Base-by-base conservation (phyloP, 805 yeast genomes). In the Saccharomyces kudriavzevii region DNA sequence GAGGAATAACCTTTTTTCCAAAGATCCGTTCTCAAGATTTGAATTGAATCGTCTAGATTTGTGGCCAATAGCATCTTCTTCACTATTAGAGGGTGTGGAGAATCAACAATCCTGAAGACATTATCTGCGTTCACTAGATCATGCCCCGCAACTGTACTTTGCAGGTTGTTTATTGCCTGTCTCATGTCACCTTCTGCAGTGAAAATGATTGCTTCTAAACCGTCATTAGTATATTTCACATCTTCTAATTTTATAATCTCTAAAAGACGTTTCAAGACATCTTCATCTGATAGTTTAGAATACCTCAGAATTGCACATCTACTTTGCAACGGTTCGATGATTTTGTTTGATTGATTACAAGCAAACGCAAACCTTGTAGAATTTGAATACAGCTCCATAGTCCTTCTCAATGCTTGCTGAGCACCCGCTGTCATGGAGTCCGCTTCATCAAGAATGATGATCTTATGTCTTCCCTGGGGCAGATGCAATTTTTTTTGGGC, bases 141-240 rank as follows among this genome's bases (percentile, higher is more conserved):
- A 71, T 91, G 91, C 1, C 99, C 99, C 0, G 97, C 89, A 30
- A 85, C 92, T 0, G 97, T 90, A 64, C 96, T 85, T 67, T 94
- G 99, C 55, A 94, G 69, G 70, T 94, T 94, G 66, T 94, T 94
- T 49, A 94, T 80, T 0, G 98, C 99, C 70, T 94, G 99, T 69
- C 99, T 83, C 99, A 94, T 92, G 67, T 94, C 99, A 55, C 99
- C 99, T 66, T 94, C 99, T 0, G 97, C 95, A 0, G 97, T 85
- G 72, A 94, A 94, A 14, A 94, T 83, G 55, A 94, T 77, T 0
- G 99, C 98, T 60, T 89, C 89, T 35, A 94, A 71, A 0, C 99
- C 99, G 68, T 89, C 97, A 56, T 89, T 87, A 17, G 91, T 82
- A 69, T 81, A 87, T 64, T 89, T 75, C 13, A 92, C 87, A 47